Evolutionary conservation across 495 filamentous ascomycete species (phyloP), one percentile per base, ranked within the genome.

Genomic region (Penicillium ochrochloron): DNA sequence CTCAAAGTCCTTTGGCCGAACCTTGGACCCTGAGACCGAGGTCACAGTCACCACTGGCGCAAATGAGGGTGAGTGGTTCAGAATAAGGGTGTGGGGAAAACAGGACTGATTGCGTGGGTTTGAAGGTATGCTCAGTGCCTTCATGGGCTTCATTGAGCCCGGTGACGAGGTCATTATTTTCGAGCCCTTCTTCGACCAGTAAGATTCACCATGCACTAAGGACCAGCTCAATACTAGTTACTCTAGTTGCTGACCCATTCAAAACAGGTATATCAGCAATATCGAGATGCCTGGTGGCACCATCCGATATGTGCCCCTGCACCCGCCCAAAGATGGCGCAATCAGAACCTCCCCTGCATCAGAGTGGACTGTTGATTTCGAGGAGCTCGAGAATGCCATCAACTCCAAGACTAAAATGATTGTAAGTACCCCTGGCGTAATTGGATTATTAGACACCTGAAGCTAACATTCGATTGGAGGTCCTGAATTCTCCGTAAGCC

Each of bases 161-260:
- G 95, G 92, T 5, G 95, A 99, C 70, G 95, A 99, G 76, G 96
- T 97, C 56, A 97, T 99, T 46, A 86, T 99, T 58, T 97, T 99
- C 78, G 95, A 99, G 81, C 95, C 95, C 8, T 99, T 97, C 81
- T 99, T 97, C 72, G 95, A 99, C 78, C 95, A 99, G 88, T 94
- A 81, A 73, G 86, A 74, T 54, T 23, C n/a, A 6, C 31, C 12
- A 10, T 33, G 5, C 27, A 27, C 4, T 12, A 29, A 7, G 11
- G 25, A 21, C 12, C 19, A 42, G 31, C n/a, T 19, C 8, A 29
- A 53, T 37, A n/a, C 27, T 23, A 25, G 25, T 14, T 25, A 11
- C 3, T 44, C 14, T 10, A 33, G 5, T 19, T 51, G 31, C 64
- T 70, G 53, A 69, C 37, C 41, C 29, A 23, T 17, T 31, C 25